phyloP scores from a whole-genome alignment of 148 eudicot species.

The Pharnaceum exiguum region DNA sequence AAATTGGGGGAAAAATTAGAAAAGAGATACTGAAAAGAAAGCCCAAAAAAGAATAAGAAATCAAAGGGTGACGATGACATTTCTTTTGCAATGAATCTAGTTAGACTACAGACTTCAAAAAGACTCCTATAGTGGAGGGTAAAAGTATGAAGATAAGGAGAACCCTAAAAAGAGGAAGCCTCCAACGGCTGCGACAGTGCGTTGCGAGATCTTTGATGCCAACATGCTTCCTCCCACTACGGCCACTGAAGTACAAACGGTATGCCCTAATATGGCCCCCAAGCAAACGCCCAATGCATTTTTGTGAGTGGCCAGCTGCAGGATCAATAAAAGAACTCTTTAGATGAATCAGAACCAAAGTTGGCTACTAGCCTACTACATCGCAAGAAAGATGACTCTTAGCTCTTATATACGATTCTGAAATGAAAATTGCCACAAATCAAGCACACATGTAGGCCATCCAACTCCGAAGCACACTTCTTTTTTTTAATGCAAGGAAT shows the following conservation, averaged over 20 bases:
- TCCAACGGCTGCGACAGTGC: constrained; percentile 81
- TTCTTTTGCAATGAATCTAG: constrained; percentile 3
- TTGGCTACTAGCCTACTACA: no score
- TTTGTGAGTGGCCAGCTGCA: constrained; percentile 90
- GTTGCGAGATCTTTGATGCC: constrained; percentile 88
- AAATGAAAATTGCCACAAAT: no score
- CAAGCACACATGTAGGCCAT: no score
- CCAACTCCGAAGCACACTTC: no score
- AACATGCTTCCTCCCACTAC: constrained; percentile 97
- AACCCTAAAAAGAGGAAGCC: constrained; percentile 90
- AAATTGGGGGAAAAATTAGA: background rate
- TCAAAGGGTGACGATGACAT: background rate
- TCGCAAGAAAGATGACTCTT: no score
- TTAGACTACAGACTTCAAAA: background rate
- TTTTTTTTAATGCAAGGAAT: no score
- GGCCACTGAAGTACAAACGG: constrained; percentile 84
- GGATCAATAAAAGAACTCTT: background rate
- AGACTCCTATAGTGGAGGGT: constrained; percentile 61
- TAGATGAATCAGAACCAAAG: background rate
- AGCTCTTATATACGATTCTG: no score
- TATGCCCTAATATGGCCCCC: constrained; percentile 77
- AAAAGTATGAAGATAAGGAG: constrained; percentile 86
- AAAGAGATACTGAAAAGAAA: background rate
- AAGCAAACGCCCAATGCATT: constrained; percentile 86
- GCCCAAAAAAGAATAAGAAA: background rate